Base-by-base conservation (phyloP, 306 rosid genomes). In the Adenanthera pavonina region DNA sequence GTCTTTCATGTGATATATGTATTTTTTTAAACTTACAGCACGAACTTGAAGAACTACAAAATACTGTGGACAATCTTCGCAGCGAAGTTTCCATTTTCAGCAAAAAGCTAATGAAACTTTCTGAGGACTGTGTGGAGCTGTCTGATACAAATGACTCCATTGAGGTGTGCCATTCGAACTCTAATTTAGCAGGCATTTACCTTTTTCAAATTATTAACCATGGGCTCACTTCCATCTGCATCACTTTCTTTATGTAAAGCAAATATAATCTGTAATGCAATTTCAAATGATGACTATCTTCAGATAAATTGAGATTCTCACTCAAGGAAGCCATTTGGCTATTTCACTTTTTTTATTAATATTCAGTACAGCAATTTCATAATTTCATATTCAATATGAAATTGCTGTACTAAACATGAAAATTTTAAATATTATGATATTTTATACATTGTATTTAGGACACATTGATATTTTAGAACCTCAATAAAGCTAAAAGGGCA, bases 101-200 rank as follows among this genome's bases (percentile, higher is more conserved):
- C 40, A 12, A 20, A 1, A 44, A 25, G 54, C 40, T 69, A 19
- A 46, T 2, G 54, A 69, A 5, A 2, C 74, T 69, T 44, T 46
- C 74, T 2, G 19, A 69, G 74, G 56, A 44, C 51, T 46, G 74
- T 13, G 33, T 69, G 56, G 74, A 69, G 40, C 56, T 69, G 19
- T 2, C 74, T 1, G 5, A 13, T 69, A 11, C 14, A 46, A 69
- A 25, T 8, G 11, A 46, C 40, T 25, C 74, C 40, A 25, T 69
- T 46, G 74, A 69, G 56, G 74, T 69, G 0, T 41, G 52, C 9
- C 30, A 40, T 38, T 41, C 17, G 7, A 67, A 67, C 49, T 44
- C 33, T 8, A n/a, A 17, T 54, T 54, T 54, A 7, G 30, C 0
- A 16, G 34, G 40, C 52, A 10, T 17, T 43, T n/a, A n/a, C 35